Conservation (phyloP, 2,329 filamentous ascomycete species). For the Xylariaceae sp. region DNA sequence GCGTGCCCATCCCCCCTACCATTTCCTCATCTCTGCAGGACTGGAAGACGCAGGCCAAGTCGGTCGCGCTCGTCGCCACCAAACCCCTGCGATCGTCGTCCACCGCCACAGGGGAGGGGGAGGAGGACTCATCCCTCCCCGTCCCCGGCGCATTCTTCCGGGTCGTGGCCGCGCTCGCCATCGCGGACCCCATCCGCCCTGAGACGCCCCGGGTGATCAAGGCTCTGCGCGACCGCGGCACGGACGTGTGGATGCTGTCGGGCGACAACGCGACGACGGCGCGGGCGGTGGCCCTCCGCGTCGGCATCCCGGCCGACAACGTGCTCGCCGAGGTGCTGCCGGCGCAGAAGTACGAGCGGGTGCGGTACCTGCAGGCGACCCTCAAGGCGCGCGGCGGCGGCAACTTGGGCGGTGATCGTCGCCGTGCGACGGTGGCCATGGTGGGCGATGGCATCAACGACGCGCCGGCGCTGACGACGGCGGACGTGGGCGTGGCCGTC, state of each 20-base stretch:
- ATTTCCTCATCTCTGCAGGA: constrained; percentile 33
- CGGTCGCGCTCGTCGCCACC: constrained; percentile 51
- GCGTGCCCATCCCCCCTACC: constrained; percentile 29
- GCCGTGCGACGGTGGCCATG: constrained; percentile 62
- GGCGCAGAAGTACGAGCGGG: constrained; percentile 69
- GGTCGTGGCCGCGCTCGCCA: constrained; percentile 61
- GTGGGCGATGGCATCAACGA: constrained; percentile 89
- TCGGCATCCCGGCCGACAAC: constrained; percentile 66
- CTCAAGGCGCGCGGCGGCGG: constrained; percentile 28
- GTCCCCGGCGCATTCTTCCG: constrained; percentile 29
- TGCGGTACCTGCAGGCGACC: constrained; percentile 53
- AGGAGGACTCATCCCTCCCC: no score
- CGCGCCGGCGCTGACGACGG: constrained; percentile 69
- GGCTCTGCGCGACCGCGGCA: constrained; percentile 56
- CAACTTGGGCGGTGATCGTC: constrained; percentile 10
- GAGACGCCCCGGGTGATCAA: constrained; percentile 61
- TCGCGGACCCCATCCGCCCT: constrained; percentile 72
- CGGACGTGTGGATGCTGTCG: constrained; percentile 84
- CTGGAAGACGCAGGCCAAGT: constrained; percentile 59
- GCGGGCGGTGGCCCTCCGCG: constrained; percentile 62
- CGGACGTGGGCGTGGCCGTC: constrained; percentile 79
- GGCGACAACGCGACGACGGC: constrained; percentile 88
- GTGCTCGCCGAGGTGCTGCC: constrained; percentile 85
- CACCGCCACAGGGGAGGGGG: no score
- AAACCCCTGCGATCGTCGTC: constrained; percentile 13